Conservation (phyloP, 2,329 filamentous ascomycete genomes). For the Neonectria coccinea region DNA sequence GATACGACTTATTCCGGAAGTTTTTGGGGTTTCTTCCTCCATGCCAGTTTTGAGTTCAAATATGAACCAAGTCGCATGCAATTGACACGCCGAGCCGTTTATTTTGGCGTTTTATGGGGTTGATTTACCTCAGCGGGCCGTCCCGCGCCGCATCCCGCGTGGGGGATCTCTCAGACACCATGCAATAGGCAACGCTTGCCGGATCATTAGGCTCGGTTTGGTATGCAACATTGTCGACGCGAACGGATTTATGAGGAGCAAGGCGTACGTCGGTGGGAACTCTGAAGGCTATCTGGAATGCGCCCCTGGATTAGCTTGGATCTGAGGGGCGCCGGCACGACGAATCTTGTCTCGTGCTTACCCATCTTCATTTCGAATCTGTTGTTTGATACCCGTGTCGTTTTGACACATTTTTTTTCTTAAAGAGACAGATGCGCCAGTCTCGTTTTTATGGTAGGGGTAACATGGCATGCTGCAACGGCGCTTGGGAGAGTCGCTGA, state of each 20-base stretch:
- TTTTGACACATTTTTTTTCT: constrained; percentile 16
- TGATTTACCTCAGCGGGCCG: constrained; percentile 39
- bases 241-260: constrained; percentile 5
- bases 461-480: constrained; percentile 20
- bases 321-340: constrained; percentile 6
- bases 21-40: not conserved
- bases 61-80: not conserved
- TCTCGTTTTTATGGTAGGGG: constrained; percentile 26
- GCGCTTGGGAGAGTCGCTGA: constrained; percentile 17
- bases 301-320: constrained; percentile 2
- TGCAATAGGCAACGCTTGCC: constrained; percentile 16
- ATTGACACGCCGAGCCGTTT: not conserved
- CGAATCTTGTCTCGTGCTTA: constrained; percentile 8
- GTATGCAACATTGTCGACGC: constrained; percentile 1
- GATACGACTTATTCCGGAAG: not conserved
- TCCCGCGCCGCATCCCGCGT: constrained; percentile 35
- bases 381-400: constrained; percentile 46
- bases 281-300: constrained; percentile 16
- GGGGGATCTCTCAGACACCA: constrained; percentile 35
- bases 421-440: constrained; percentile 27
- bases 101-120: constrained; percentile 14
- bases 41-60: not conserved
- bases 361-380: constrained; percentile 41
- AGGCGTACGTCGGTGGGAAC: constrained; percentile 1
- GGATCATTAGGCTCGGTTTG: constrained; percentile 19